These are phyloP conservation scores for Colletotrichum melonis DNA, from an alignment of 2,329 filamentous ascomycete species.

Conservation along the genomic window DNA sequence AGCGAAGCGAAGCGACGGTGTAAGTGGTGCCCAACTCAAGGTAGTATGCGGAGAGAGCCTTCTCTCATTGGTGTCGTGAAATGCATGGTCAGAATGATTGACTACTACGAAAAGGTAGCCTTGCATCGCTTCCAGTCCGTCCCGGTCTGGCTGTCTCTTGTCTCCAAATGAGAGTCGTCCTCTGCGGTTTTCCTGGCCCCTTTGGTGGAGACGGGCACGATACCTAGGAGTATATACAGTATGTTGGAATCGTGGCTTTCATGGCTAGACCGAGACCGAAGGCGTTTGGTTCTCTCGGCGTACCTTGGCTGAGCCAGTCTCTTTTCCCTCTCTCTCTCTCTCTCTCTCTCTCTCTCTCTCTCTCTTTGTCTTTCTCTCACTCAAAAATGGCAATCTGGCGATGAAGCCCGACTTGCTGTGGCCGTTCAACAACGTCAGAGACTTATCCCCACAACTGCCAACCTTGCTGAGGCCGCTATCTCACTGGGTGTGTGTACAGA, in stretches of 20 bases:
- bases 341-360: background rate
- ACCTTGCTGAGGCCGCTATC: background rate
- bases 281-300: background rate
- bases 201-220: background rate
- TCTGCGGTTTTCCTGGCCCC: background rate
- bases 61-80: background rate
- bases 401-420: background rate
- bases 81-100: background rate
- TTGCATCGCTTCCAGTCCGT: conserved; percentile 5
- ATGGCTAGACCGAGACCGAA: background rate
- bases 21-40: conserved; percentile 3
- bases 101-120: background rate
- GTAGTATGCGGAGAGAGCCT: background rate
- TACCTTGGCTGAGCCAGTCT: background rate
- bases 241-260: background rate
- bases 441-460: background rate
- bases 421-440: background rate
- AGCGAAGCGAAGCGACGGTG: conserved; percentile 28
- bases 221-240: background rate
- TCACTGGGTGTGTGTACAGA: background rate
- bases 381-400: background rate
- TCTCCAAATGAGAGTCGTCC: background rate
- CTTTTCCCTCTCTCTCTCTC: background rate
- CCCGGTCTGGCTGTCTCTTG: background rate
- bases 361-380: no score